Evolutionary conservation across 106 monocot species (phyloP), one percentile per base, ranked within the genome.

Genomic region (Cymbidium sinense): DNA sequence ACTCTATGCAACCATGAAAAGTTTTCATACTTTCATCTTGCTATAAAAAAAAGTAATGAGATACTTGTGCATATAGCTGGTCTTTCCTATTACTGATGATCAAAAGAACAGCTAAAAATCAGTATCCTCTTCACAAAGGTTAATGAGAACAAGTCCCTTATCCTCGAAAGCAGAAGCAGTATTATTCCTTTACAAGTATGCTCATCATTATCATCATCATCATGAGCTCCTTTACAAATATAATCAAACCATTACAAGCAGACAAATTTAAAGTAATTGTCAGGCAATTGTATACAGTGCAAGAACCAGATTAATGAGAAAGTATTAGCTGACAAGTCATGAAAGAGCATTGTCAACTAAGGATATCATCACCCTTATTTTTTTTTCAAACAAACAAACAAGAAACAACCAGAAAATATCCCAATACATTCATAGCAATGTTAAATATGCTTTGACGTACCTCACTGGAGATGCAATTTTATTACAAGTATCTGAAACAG

Each of bases 381-480:
- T 41, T n/a, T 34, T 43, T 43, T 2, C 34, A 43, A 74, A 74
- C n/a, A 28, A 44, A 11, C 35, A 11, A 47, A 74, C 25, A 74
- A 74, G 27, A 41, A 73, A 41, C 15, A 10, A 70, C 70, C 33
- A 73, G 6, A 43, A 43, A 3, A 0, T 36, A 20, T 36, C 20
- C 28, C 25, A 74, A 15, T 15, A 43, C 44, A 74, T 67, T 17
- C 67, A 67, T 11, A 17, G 15, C 33, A n/a, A 29, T 67, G 67
- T 15, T 31, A 33, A 12, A 13, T 72, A 74, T 44, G 15, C 28
- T 44, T 23, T 73, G 12, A 74, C 74, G 3, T 47, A 98, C 98
- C 88, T 94, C 65, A 92, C 39, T 52, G 98, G 94, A 10, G 79
- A 90, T 67, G 94, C 98, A 79, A 91, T 82, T 84, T 80, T 87